Percentiles rank a stretch among this genome's conserved stretches.
phyloP scores from a whole-genome alignment of 305 asterid species.

The Fraxinus sp. region DNA sequence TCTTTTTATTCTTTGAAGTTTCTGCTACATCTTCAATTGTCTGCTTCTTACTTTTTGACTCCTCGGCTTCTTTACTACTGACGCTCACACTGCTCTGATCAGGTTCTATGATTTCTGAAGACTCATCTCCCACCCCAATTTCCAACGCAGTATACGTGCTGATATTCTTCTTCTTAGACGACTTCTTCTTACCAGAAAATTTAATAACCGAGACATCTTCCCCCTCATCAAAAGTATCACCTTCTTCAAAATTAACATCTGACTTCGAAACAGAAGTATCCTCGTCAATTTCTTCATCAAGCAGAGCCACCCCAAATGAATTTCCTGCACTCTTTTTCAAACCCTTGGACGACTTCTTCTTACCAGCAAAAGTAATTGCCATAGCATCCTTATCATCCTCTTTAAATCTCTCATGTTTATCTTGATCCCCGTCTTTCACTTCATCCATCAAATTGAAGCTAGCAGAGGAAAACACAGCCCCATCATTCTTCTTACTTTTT shows the following conservation, averaged over 20 bases:
- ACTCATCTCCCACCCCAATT: slow-evolving; percentile 29
- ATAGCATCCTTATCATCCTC: slow-evolving; percentile 24
- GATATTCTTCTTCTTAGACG: slow-evolving; percentile 63
- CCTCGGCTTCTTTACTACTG: slow-evolving; percentile 30
- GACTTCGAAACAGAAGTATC: slow-evolving; percentile 39
- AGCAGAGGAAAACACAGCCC: slow-evolving; percentile 33
- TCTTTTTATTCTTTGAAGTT: slow-evolving; percentile 70
- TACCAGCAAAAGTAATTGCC: slow-evolving; percentile 46
- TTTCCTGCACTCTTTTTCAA: slow-evolving; percentile 40
- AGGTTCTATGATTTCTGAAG: slow-evolving; percentile 35
- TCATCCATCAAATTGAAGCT: slow-evolving; percentile 44
- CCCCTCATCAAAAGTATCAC: slow-evolving; percentile 41
- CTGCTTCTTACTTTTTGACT: slow-evolving; percentile 41
- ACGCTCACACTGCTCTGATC: slow-evolving; percentile 28
- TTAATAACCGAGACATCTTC: slow-evolving; percentile 45
- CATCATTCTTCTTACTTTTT: slow-evolving; percentile 48
- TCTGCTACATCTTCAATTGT: slow-evolving; percentile 45
- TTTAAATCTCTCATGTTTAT: slow-evolving; percentile 30
- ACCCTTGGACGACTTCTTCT: slow-evolving; percentile 50
- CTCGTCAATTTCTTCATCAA: slow-evolving; percentile 56
- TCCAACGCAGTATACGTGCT: slow-evolving; percentile 37
- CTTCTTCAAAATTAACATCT: slow-evolving; percentile 39
- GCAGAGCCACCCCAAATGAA: slow-evolving; percentile 46
- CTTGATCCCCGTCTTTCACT: slow-evolving; percentile 38
- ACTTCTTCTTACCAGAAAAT: slow-evolving; percentile 88